These are phyloP conservation scores for Ceratopteris richardii DNA, from an alignment of 75 land plant genomes.

Conservation along the genomic window DNA sequence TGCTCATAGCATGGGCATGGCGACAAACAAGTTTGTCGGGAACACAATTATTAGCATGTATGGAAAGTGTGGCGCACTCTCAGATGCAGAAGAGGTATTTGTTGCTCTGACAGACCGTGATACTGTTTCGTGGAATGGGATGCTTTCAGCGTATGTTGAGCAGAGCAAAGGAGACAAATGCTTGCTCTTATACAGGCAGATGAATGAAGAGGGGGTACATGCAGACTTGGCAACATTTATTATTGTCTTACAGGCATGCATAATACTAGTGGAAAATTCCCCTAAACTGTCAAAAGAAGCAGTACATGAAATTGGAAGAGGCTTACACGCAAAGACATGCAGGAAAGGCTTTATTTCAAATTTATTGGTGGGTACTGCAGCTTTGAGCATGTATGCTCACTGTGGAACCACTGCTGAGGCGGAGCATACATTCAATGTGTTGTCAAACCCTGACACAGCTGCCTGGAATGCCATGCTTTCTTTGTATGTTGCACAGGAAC, in stretches of 20 bases:
- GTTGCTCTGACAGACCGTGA: neutral
- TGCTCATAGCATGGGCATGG: neutral
- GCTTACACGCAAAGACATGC: neutral
- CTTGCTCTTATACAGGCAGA: slow-evolving; percentile 5
- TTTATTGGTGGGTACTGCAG: neutral
- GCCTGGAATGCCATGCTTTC: slow-evolving; percentile 20
- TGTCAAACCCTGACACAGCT: slow-evolving; percentile 2
- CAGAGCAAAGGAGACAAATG: neutral
- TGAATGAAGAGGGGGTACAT: slow-evolving; percentile 1
- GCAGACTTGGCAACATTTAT: slow-evolving; percentile 5
- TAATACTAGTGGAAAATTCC: neutral
- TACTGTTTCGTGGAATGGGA: slow-evolving; percentile 6
- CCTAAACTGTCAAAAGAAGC: too few species aligned
- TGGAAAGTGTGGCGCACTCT: slow-evolving; percentile 2
- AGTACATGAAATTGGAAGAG: neutral
- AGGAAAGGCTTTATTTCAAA: neutral
- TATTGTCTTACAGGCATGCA: slow-evolving; percentile 3
- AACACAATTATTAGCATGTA: slow-evolving; percentile 4
- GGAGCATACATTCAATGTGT: slow-evolving; percentile 1
- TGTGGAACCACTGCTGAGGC: slow-evolving; percentile 9
- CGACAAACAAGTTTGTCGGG: neutral
- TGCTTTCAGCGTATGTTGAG: slow-evolving; percentile 7
- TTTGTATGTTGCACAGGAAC: neutral
- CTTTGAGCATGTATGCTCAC: slow-evolving; percentile 5
- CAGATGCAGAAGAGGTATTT: slow-evolving; percentile 2